Percentiles rank a stretch among this genome's conserved stretches.
Conservation (phyloP, 2,329 filamentous ascomycete genomes). For the Botrytis squamosa region DNA sequence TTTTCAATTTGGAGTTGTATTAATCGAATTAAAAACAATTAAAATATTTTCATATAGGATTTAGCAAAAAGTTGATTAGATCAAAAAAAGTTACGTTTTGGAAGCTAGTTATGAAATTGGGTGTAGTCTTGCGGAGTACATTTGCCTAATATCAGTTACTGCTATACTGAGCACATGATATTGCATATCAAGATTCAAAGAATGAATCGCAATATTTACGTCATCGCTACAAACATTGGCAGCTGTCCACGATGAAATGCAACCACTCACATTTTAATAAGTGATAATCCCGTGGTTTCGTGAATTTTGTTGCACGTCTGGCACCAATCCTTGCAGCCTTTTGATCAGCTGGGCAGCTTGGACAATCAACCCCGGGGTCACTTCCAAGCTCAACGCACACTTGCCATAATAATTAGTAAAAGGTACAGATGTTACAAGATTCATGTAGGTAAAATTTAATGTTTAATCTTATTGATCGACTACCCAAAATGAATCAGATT, state of each 20-base stretch:
- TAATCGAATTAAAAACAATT: too few relatives aligned
- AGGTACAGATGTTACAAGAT: background rate
- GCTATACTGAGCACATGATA: background rate
- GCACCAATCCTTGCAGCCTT: background rate
- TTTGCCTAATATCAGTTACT: background rate
- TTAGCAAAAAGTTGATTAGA: too few relatives aligned
- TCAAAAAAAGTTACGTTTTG: too few relatives aligned
- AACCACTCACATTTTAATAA: background rate
- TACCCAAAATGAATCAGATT: background rate
- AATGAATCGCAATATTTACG: background rate
- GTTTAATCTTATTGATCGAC: background rate
- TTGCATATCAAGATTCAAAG: background rate
- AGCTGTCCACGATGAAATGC: background rate
- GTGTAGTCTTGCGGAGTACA: too few relatives aligned
- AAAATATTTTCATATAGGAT: too few relatives aligned
- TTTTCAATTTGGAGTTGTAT: too few relatives aligned
- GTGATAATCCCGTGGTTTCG: background rate
- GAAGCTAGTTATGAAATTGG: too few relatives aligned
- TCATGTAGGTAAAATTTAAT: background rate
- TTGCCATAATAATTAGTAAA: background rate
- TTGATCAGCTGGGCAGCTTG: background rate
- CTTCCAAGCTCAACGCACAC: background rate
- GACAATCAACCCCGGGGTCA: background rate
- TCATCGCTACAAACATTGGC: background rate
- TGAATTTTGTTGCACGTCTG: background rate